Conservation (phyloP, 441 rosid species). For the Gossypium gossypioides region DNA sequence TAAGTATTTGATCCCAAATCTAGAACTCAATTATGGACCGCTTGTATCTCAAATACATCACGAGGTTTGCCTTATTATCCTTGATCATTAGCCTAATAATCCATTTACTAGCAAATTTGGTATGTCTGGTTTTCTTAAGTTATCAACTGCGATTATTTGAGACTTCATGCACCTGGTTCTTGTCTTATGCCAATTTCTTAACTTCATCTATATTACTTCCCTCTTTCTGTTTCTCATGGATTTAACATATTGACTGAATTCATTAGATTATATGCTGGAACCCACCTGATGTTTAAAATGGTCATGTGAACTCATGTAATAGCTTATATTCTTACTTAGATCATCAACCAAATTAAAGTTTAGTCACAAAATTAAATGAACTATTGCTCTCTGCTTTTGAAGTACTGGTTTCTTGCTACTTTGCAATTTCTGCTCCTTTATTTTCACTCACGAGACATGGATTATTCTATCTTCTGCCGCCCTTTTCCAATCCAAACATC, state of each 20-base stretch:
- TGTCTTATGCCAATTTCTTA: background rate
- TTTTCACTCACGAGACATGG: background rate
- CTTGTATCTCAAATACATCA: constrained; percentile 70
- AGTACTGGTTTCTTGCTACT: background rate
- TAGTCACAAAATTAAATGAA: background rate
- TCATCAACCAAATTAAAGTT: background rate
- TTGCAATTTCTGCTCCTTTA: background rate
- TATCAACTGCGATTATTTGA: background rate
- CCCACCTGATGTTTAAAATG: background rate
- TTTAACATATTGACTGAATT: background rate
- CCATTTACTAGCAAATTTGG: background rate
- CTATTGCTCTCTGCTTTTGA: background rate
- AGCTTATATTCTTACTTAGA: background rate
- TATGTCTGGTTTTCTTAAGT: background rate
- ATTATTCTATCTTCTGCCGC: background rate
- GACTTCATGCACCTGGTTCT: background rate
- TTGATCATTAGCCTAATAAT: background rate
- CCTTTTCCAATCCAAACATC: background rate
- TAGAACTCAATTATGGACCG: constrained; percentile 76
- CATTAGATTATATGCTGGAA: background rate
- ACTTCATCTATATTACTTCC: background rate
- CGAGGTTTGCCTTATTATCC: constrained; percentile 44
- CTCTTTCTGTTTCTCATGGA: background rate
- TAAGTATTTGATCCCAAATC: constrained; percentile 89
- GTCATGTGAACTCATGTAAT: background rate